Evolutionary conservation across 2,329 filamentous ascomycete genomes (phyloP).

Genomic region (Biscogniauxia marginata): DNA sequence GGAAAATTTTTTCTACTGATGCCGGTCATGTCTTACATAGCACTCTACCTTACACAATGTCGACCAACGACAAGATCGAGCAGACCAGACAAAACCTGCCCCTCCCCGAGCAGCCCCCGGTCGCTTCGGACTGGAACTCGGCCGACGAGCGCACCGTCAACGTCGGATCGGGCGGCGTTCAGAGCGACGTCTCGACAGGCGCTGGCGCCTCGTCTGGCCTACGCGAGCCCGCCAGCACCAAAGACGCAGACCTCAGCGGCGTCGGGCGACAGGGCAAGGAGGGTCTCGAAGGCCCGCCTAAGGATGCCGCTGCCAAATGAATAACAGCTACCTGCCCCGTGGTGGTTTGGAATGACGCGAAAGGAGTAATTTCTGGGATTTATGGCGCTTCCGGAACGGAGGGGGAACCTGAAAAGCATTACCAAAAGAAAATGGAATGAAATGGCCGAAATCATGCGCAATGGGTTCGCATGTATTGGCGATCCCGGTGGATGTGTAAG

Average conservation of each 20-base stretch:
- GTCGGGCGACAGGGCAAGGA: conserved; percentile 66
- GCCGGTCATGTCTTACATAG: no score
- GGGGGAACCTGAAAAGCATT: no score
- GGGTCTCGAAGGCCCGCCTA: conserved; percentile 52
- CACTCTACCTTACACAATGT: no score
- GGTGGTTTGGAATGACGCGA: no score
- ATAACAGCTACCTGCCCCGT: no score
- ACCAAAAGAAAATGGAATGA: no score
- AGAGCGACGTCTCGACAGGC: conserved; percentile 53
- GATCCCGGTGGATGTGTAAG: no score
- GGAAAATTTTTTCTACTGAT: no score
- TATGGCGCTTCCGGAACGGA: no score
- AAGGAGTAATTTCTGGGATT: no score
- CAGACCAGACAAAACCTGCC: conserved; percentile 71
- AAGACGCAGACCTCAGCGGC: conserved; percentile 54
- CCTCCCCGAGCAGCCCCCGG: conserved; percentile 74
- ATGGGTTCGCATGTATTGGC: no score
- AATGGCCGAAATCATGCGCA: no score
- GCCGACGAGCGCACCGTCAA: conserved; percentile 67
- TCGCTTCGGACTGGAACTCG: conserved; percentile 76
- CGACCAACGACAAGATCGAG: conserved; percentile 57
- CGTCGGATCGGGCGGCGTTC: conserved; percentile 61
- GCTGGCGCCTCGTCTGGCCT: conserved; percentile 51
- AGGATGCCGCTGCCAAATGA: conserved; percentile 48
- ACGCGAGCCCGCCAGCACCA: conserved; percentile 58